Evolutionary conservation across 23 red algal genomes (phyloP).

Genomic region (Gracilaria caudata): DNA sequence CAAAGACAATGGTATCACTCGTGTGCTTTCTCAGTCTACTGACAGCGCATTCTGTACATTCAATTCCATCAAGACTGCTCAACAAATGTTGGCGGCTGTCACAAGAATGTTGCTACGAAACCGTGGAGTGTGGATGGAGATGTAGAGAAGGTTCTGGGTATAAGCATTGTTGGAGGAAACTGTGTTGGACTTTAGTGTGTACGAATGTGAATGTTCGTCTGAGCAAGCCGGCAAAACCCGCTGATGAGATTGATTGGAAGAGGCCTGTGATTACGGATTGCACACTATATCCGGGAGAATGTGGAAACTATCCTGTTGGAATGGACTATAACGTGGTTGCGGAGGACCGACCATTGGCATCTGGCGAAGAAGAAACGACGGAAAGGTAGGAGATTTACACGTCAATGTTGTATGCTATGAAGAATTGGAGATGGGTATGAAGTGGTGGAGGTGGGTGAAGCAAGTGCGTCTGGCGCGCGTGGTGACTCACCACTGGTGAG

Average conservation of each 20-base stretch:
- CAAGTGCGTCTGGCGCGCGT: no score
- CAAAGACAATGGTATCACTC: not conserved
- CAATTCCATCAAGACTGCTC: not conserved
- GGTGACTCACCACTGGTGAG: no score
- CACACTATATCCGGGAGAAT: not conserved
- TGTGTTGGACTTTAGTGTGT: not conserved
- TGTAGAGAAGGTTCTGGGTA: not conserved
- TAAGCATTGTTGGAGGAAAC: constrained; percentile 19
- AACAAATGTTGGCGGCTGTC: not conserved
- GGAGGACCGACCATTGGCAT: not conserved
- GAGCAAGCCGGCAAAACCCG: constrained; percentile 16
- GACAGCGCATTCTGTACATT: not conserved
- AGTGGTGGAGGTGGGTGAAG: no score
- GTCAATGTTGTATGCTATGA: no score
- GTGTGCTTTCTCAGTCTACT: not conserved
- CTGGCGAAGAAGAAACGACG: not conserved
- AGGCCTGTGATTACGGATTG: constrained; percentile 16
- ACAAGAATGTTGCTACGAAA: constrained; percentile 25
- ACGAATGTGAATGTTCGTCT: not conserved
- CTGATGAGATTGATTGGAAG: not conserved
- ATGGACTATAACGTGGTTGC: not conserved
- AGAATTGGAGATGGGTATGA: no score
- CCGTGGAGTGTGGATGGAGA: not conserved
- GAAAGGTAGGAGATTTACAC: not conserved
- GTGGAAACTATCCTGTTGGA: not conserved